A percentile compares a stretch with the other conserved stretches of the same genome.
Conservation (phyloP, 148 eudicot species). For the Arbutus unedo region DNA sequence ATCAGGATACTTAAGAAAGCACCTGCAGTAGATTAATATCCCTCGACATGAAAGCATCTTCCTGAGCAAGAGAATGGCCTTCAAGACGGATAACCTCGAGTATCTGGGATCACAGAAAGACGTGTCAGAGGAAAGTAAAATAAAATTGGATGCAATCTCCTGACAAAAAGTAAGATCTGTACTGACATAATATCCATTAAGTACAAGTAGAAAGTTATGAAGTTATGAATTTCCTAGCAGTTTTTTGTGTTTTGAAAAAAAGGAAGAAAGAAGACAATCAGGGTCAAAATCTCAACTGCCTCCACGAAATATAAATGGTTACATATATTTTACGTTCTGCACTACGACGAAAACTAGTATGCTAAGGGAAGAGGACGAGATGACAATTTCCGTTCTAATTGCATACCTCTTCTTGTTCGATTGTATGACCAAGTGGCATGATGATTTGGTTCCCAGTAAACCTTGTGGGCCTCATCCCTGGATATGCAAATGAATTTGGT, state of each 20-base stretch:
- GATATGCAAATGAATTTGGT: slow-evolving; percentile 56
- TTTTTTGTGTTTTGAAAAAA: too few relatives aligned
- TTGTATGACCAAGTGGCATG: slow-evolving; percentile 92
- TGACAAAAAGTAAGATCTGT: too few relatives aligned
- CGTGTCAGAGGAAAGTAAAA: neutral
- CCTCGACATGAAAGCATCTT: slow-evolving; percentile 70
- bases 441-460: slow-evolving; percentile 89
- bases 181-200: too few relatives aligned
- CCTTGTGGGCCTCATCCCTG: slow-evolving; percentile 67
- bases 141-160: too few relatives aligned
- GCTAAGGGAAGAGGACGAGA: slow-evolving; percentile 4
- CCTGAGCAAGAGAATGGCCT: slow-evolving; percentile 78
- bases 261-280: neutral
- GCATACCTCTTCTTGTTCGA: slow-evolving; percentile 90
- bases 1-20: neutral
- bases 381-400: neutral
- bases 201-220: too few relatives aligned
- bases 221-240: too few relatives aligned
- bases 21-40: slow-evolving; percentile 93
- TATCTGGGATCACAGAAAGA: slow-evolving; percentile 42
- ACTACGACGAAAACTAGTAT: neutral
- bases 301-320: neutral
- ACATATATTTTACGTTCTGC: neutral
- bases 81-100: slow-evolving; percentile 88
- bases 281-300: neutral